These are phyloP conservation scores for Novymonas esmeraldas DNA, from an alignment of 208 protist genomes.

Conservation along the genomic window DNA sequence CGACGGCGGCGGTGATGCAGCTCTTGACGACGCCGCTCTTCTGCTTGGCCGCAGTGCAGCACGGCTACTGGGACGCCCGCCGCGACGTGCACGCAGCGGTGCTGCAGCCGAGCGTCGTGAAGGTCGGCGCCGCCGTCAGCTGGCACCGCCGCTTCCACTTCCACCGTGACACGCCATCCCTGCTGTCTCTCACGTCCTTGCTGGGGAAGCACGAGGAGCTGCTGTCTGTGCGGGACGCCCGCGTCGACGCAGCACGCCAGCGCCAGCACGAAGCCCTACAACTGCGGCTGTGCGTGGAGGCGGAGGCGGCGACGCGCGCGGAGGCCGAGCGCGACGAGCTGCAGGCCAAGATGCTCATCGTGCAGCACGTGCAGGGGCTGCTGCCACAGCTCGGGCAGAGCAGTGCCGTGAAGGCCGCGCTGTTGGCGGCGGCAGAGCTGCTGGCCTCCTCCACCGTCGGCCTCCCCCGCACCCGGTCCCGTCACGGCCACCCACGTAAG, in stretches of 20 bases:
- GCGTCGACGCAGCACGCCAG: slow-evolving; percentile 19
- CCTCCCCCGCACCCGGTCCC: background rate
- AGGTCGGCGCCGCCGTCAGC: slow-evolving; percentile 52
- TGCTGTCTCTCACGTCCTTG: slow-evolving; percentile 41
- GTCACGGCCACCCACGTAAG: background rate
- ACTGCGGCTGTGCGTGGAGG: slow-evolving; percentile 38
- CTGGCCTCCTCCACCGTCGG: background rate
- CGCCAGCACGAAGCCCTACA: slow-evolving; percentile 35
- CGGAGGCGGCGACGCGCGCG: slow-evolving; percentile 38
- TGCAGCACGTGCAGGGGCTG: slow-evolving; percentile 16
- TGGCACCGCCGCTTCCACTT: slow-evolving; percentile 45
- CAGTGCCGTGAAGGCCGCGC: slow-evolving; percentile 6
- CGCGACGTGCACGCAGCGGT: slow-evolving; percentile 60
- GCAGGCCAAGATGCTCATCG: slow-evolving; percentile 11
- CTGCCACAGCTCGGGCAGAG: slow-evolving; percentile 5
- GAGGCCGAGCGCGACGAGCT: slow-evolving; percentile 33
- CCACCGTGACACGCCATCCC: slow-evolving; percentile 57
- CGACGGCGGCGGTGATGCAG: slow-evolving; percentile 9
- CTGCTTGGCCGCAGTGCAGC: slow-evolving; percentile 43
- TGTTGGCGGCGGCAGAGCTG: slow-evolving; percentile 20
- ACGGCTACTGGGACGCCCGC: slow-evolving; percentile 74
- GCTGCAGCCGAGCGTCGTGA: slow-evolving; percentile 63
- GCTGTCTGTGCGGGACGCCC: slow-evolving; percentile 27
- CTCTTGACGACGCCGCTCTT: slow-evolving; percentile 57
- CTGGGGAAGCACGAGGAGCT: slow-evolving; percentile 69